Evolutionary conservation across 768 basidiomycete genomes (phyloP).

Genomic region (Lactifluus echinatus): DNA sequence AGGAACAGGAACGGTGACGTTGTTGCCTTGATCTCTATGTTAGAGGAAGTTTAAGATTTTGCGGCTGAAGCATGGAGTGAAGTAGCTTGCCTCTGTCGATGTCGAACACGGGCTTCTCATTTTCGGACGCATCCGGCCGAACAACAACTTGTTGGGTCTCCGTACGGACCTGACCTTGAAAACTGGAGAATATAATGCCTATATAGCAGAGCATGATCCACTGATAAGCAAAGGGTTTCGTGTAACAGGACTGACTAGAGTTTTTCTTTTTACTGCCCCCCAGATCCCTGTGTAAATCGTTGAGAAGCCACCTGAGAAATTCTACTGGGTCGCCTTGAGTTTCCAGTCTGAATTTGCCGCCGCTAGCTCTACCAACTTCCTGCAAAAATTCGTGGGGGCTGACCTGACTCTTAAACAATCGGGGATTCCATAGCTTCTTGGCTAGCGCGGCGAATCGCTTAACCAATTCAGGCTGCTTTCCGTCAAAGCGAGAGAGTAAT

Average conservation of each 20-base stretch:
- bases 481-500: constrained; percentile 61
- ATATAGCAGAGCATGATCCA: neutral
- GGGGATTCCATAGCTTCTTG: constrained; percentile 94
- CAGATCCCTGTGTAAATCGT: constrained; percentile 84
- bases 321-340: constrained; percentile 95
- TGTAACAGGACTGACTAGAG: constrained; percentile 61
- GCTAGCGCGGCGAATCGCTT: constrained; percentile 81
- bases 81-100: constrained; percentile 73
- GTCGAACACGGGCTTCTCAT: constrained; percentile 84
- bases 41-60: neutral
- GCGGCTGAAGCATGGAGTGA: neutral
- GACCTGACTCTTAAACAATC: constrained; percentile 95
- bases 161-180: constrained; percentile 88
- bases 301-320: constrained; percentile 92
- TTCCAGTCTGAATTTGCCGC: constrained; percentile 86
- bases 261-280: constrained; percentile 90
- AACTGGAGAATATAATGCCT: constrained; percentile 90
- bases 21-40: constrained; percentile 71
- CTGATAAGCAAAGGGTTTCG: neutral
- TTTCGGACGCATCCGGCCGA: constrained; percentile 64
- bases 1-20: constrained; percentile 93
- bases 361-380: constrained; percentile 85
- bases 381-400: constrained; percentile 98
- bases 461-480: constrained; percentile 79
- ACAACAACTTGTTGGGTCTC: constrained; percentile 92